Evolutionary conservation across 768 basidiomycete species (phyloP), one percentile per base, ranked within the genome.

Genomic region (Aureoboletus auriporus): DNA sequence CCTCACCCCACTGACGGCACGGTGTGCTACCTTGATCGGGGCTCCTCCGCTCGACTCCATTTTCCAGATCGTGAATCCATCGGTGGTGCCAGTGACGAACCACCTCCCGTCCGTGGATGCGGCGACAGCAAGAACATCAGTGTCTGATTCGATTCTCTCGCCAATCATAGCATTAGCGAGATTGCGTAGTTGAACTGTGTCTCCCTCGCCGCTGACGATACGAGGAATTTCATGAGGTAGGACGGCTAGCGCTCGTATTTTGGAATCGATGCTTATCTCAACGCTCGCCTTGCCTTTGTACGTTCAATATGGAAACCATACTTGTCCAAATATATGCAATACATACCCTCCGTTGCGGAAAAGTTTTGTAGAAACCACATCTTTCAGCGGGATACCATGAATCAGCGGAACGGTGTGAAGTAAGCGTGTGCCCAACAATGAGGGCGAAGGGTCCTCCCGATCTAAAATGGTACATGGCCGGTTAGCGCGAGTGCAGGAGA

Each of bases 11-110:
- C 16, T 36, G 26, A 52, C 41, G 36, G 34, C 2, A 23, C 41
- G 50, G 40, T 29, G 35, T 30, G 3, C 23, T 39, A 47, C 29
- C 8, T 14, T 1, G 8, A 12, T 23, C 1, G 33, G 52, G 16
- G 3, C 12, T 5, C 6, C 46, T 12, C 13, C 17, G 2, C 5
- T 29, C 5, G 41, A 36, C 10, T 6, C 11, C 37, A 26, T 48
- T 4, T 35, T 40, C 56, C 56, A 57, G 39, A 57, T 57, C 16
- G 55, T 30, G 12, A 53, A 27, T 12, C 55, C 50, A n/a, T 57
- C 36, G 0, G 28, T 38, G 4, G 50, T 3, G 8, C 56, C 55
- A 23, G 33, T 53, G 11, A 53, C 42, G 28, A 57, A 29, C 47
- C 39, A 31, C 1, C 12, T 10, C 23, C 56, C 56, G 38, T 53